Base-by-base conservation (phyloP, 352 stramenopile genomes). In the Blastocystis sp. region DNA sequence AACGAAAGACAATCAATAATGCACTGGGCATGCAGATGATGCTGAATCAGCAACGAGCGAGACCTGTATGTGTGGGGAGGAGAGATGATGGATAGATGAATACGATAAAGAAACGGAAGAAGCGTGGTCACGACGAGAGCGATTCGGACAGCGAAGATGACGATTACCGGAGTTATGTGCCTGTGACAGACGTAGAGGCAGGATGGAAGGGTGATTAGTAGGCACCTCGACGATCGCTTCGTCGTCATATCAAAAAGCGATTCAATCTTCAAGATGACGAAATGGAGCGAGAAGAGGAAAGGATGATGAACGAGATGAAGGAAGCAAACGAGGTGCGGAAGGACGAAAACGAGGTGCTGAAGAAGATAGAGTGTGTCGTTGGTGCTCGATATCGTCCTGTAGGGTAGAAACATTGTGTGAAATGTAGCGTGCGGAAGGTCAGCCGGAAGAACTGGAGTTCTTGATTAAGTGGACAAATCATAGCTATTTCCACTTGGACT, bases 401-500 rank as follows among this genome's bases (percentile, higher is more conserved):
- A 45, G 30, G 73, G 11, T n/a, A 16, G 73, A 47, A 55, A 2
- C 3, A 16, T 16, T 7, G 24, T 11, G 56, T 66, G 45, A 76
- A 7, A n/a, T 13, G 53, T 89, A 89, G 78, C 26, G 66, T 13
- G 24, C 43, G 26, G 93, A 95, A 3, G 90, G 93, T 1, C 91
- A 90, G 34, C 87, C 45, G 50, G 63, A 90, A 56, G 82, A 76
- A 50, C 95, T 96, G 93, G 91, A 96, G 91, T 96, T 96, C 63
- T 76, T 97, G 68, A 95, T 97, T 85, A 97, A 97, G 91, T 97
- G 94, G 94, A 96, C 96, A 88, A 93, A 96, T 18, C 92, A 93
- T 68, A 96, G 94, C 16, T 96, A 96, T 69, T 90, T 96, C 56
- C 94, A 97, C 89, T 91, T 96, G 63, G 94, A 91, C 79, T 97